These are phyloP conservation scores for Auricularia sp. DNA, from an alignment of 768 basidiomycete genomes.

Conservation along the genomic window DNA sequence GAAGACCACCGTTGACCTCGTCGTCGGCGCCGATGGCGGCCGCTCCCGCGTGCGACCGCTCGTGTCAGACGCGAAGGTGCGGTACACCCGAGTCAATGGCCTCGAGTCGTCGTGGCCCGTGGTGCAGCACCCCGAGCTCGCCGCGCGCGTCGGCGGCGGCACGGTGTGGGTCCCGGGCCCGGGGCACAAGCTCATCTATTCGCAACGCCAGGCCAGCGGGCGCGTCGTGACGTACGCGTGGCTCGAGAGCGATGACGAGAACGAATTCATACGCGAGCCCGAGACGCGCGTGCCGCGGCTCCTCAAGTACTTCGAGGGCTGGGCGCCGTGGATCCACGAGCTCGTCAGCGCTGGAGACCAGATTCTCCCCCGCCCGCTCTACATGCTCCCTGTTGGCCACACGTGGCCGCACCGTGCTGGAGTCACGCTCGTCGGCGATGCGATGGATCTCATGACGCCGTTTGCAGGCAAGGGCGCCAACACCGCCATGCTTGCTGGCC, in stretches of 20 bases:
- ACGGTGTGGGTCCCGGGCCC: constrained; percentile 8
- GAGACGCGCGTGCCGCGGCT: background rate
- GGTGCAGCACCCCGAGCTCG: constrained; percentile 6
- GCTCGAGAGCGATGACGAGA: too few species aligned
- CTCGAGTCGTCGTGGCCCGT: constrained; percentile 12
- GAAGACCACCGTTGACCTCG: constrained; percentile 1
- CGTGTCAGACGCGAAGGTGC: constrained; percentile 11
- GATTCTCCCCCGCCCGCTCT: background rate
- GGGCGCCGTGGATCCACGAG: background rate
- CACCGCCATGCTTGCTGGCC: background rate
- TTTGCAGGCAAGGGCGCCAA: background rate
- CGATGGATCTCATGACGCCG: too few species aligned
- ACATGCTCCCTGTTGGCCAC: background rate
- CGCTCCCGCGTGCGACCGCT: constrained; percentile 17
- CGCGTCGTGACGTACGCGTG: constrained; percentile 12
- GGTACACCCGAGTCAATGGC: constrained; percentile 15
- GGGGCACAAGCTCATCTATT: constrained; percentile 12
- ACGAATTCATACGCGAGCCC: background rate
- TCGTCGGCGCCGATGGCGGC: constrained; percentile 22
- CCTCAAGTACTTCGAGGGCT: background rate
- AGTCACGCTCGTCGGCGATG: too few species aligned
- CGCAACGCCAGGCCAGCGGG: constrained; percentile 15
- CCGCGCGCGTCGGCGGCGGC: constrained; percentile 10
- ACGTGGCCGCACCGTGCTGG: background rate
- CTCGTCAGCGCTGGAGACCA: background rate